Evolutionary conservation across 495 filamentous ascomycete genomes (phyloP).

Genomic region (Aspergillus baeticus): DNA sequence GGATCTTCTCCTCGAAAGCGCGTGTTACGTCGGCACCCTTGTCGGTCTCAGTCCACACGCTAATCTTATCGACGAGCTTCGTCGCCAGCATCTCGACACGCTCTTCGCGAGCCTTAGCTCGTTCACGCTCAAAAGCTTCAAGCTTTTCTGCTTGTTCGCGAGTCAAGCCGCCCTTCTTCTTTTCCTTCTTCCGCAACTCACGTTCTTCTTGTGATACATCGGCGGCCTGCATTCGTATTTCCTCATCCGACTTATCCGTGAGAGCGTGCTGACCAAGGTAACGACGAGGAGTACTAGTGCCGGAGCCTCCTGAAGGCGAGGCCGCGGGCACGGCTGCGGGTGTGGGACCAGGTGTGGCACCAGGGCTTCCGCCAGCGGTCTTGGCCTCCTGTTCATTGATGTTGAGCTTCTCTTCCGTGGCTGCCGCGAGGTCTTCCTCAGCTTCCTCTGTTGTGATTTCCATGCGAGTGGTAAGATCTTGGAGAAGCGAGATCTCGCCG

Average conservation of each 20-base stretch:
- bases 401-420: conserved; percentile 49
- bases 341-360: conserved; percentile 11
- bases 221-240: conserved; percentile 66
- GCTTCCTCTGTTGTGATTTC: conserved; percentile 79
- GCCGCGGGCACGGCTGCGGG: conserved; percentile 22
- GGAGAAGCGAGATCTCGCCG: conserved; percentile 90
- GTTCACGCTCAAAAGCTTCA: conserved; percentile 82
- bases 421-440: conserved; percentile 57
- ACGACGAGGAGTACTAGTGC: conserved; percentile 67
- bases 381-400: conserved; percentile 43
- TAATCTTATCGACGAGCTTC: conserved; percentile 88
- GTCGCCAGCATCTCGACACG: conserved; percentile 78
- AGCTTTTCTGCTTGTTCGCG: conserved; percentile 92
- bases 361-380: conserved; percentile 28
- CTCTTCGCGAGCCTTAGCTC: conserved; percentile 80
- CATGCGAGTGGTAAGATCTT: conserved; percentile 86
- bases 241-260: conserved; percentile 86
- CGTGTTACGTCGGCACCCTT: conserved; percentile 78
- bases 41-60: conserved; percentile 96
- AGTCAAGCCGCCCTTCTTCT: conserved; percentile 77
- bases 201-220: conserved; percentile 75
- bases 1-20: conserved; percentile 90
- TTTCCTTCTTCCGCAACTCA: conserved; percentile 75
- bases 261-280: conserved; percentile 74
- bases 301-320: conserved; percentile 39